phyloP scores from a whole-genome alignment of 495 filamentous ascomycete genomes.

The Evansstolkia leycettana region DNA sequence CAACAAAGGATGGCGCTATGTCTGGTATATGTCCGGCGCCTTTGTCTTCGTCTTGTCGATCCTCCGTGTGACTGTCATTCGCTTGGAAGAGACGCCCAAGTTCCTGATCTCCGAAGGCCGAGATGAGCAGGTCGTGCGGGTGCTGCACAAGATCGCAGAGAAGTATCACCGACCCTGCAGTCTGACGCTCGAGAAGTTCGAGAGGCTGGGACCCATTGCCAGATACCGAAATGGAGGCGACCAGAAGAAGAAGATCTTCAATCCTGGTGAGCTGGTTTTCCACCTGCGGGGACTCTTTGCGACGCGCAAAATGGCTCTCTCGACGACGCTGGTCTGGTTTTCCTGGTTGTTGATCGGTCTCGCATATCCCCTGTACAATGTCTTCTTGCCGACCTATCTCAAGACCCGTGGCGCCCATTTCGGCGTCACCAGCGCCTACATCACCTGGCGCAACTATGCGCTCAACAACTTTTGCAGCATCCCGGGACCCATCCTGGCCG shows the following conservation, averaged over 20 bases:
- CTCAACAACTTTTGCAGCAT: constrained; percentile 53
- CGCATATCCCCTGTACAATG: constrained; percentile 58
- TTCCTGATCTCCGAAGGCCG: constrained; percentile 53
- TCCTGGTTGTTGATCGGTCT: constrained; percentile 61
- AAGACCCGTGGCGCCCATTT: constrained; percentile 31
- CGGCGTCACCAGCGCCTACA: constrained; percentile 33
- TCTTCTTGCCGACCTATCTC: constrained; percentile 48
- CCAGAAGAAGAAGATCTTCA: constrained; percentile 24
- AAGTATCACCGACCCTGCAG: constrained; percentile 51
- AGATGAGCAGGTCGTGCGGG: constrained; percentile 48
- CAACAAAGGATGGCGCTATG: constrained; percentile 45
- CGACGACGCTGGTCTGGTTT: constrained; percentile 53
- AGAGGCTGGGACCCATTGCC: constrained; percentile 9
- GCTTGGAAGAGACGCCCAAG: constrained; percentile 59
- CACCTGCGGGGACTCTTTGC: constrained; percentile 54
- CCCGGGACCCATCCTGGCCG: constrained; percentile 52
- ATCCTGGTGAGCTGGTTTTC: constrained; percentile 33
- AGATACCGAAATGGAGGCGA: constrained; percentile 19
- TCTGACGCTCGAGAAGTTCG: constrained; percentile 48
- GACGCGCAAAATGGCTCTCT: constrained; percentile 46
- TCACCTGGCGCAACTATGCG: constrained; percentile 61
- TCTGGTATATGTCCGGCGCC: constrained; percentile 46
- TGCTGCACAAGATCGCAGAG: constrained; percentile 45
- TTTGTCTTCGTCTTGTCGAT: constrained; percentile 56
- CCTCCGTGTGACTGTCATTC: constrained; percentile 53